Conservation (phyloP, 495 filamentous ascomycete species). For the Parathielavia hyrcaniae region DNA sequence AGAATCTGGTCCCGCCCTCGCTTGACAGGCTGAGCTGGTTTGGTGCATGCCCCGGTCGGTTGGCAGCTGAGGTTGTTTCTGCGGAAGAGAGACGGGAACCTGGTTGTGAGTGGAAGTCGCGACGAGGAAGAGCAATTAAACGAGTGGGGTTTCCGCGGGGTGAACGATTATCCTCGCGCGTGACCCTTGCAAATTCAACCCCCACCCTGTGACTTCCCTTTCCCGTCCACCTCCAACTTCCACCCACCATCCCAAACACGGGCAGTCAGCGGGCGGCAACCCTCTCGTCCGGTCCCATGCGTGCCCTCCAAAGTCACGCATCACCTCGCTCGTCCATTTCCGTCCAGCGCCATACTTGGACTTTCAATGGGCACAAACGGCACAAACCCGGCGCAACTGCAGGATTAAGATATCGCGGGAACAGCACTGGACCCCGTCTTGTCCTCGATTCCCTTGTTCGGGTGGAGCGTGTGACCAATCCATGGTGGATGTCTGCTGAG, state of each 20-base stretch:
- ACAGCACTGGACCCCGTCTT: neutral
- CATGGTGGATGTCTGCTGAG: too few species aligned
- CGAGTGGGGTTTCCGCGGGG: constrained; percentile 9
- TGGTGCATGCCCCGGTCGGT: neutral
- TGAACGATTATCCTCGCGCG: constrained; percentile 24
- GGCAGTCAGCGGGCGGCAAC: neutral
- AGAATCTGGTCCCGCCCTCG: neutral
- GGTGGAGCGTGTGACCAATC: neutral
- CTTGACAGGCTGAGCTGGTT: too few species aligned
- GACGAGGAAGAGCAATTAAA: constrained; percentile 9
- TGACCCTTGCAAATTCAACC: neutral
- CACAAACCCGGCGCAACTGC: neutral
- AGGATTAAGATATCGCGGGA: neutral
- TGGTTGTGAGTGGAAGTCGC: too few species aligned
- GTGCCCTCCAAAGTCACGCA: neutral
- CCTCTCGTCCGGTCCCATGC: neutral
- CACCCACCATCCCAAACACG: neutral
- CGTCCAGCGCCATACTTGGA: neutral
- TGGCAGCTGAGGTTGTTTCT: neutral
- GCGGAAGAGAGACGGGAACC: neutral
- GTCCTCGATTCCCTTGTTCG: neutral
- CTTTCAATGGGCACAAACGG: neutral
- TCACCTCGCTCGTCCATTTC: neutral
- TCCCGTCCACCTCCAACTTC: too few species aligned
- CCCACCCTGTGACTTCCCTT: neutral